Evolutionary conservation across 2,329 filamentous ascomycete species (phyloP), one percentile per base, ranked within the genome.

Genomic region (Albifimbria verrucaria): DNA sequence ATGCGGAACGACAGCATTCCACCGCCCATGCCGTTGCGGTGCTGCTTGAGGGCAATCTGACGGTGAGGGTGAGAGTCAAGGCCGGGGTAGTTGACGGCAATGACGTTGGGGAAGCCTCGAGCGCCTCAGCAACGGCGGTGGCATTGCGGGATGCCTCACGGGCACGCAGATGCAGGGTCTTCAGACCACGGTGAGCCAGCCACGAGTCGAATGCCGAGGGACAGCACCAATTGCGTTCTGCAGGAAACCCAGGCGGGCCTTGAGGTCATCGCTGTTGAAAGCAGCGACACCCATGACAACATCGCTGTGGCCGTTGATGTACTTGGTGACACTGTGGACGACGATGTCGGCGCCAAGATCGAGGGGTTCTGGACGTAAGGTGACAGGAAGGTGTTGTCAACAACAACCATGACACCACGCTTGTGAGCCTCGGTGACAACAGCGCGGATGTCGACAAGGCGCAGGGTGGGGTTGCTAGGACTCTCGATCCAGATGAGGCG

Each of bases 1-100:
- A 99, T 90, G 60, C 94, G 88, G 86, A 99, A 99, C 54, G 89
- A 93, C 43, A 99, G 85, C 94, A 99, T 99, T 56, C 94, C 94
- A 62, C 94, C 94, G 55, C 94, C 94, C 82, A 97, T 88, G 57
- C 89, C 94, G 63, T 95, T 82, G 61, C 94, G 89, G 77, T 99
- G 94, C 77, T 99, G 94, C 76, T 90, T 91, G 65, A 87, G 69
- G 20, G 93, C 91, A 63, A 99, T 91, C 58, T 81, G 79, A 63
- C 91, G 87, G 68, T 97, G 91, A 7, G 89, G 88, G 74, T 97
- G 93, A 10, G 90, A 93, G 59, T 87, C 81, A 6, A 97, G 81
- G 24, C 94, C 94, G 1, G 94, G 94, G 75, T 99, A 99, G 79
- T 97, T 96, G 72, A 99, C 93, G 15, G 88, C 80, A 64, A 95